A percentile compares a stretch with the other conserved stretches of the same genome.
Conservation (phyloP, 2,329 filamentous ascomycete genomes). For the Chaetomium sp. region DNA sequence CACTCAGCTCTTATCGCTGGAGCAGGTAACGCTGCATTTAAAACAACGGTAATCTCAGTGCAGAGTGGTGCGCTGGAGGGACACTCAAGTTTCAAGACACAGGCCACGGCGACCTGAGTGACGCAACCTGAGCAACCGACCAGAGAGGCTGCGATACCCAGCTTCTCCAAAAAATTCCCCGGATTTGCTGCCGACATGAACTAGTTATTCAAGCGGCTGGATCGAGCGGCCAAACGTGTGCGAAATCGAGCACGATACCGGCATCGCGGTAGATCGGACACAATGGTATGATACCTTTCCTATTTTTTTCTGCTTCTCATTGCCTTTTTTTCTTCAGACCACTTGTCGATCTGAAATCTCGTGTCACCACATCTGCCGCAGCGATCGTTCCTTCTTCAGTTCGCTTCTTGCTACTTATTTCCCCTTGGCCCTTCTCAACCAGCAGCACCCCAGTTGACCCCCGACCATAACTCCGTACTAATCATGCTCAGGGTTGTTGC, state of each 20-base stretch:
- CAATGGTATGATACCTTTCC: slow-evolving; percentile 32
- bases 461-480: background rate
- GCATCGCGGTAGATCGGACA: slow-evolving; percentile 9
- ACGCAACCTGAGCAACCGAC: background rate
- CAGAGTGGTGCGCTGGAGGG: background rate
- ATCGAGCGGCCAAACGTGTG: slow-evolving; percentile 32
- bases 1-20: slow-evolving; percentile 7
- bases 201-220: slow-evolving; percentile 33
- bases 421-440: background rate
- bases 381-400: background rate
- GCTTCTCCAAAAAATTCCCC: background rate
- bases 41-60: background rate
- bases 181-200: slow-evolving; percentile 33
- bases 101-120: background rate
- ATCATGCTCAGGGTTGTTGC: slow-evolving; percentile 56
- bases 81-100: slow-evolving; percentile 5
- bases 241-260: slow-evolving; percentile 23
- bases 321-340: background rate
- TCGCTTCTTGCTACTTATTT: background rate
- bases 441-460: background rate
- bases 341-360: background rate
- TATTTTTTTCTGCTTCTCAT: background rate
- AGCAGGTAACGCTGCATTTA: background rate
- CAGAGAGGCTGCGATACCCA: background rate
- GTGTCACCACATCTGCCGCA: too few species aligned